Evolutionary conservation across 1,139 yeast genomes (phyloP), one percentile per base, ranked within the genome.

Genomic region (Zygoascus meyerae): DNA sequence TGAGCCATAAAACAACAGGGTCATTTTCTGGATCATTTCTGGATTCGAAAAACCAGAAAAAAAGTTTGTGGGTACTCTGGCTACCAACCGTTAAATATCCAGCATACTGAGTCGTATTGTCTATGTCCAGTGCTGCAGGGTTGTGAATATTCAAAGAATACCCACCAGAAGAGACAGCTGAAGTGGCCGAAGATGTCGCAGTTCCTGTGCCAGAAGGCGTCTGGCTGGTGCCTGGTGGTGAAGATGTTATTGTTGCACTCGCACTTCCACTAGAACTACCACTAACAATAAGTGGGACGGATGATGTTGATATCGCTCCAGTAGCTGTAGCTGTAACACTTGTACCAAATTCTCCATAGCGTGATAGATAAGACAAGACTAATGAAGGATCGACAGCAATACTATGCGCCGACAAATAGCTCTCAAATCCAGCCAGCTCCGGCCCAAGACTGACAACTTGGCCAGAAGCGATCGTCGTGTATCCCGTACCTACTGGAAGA

Each of bases 61-160:
- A 86, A 62, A 84, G 78, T 65, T 86, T 95, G 65, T 84, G 85
- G 60, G 84, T 94, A 5, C 83, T 92, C 59, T 83, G 86, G 46
- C 81, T 86, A 6, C 53, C 52, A 34, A 80, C 77, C 63, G 89
- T 96, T 62, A 89, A 75, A 66, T 89, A 89, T 48, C 97, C 97
- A 39, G 94, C 78, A 64, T 81, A 83, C 66, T 87, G 96, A 78
- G 58, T 60, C 33, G 64, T 69, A 10, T 48, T 43, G 50, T 67
- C 71, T 10, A 65, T 54, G 3, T 62, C 61, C n/a, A 66, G 55
- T 11, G 48, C 41, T 11, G 48, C 39, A 1, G 69, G 68, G 34
- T 55, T 53, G 38, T 55, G 54, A 26, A 56, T 52, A 4, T 63
- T 49, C 41, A 63, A 30, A 16, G 40, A 12, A 11, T 34, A 34